Percentiles rank a stretch among this genome's conserved stretches.
Evolutionary conservation across 2,329 filamentous ascomycete genomes (phyloP).

Genomic region (Diaporthe destruens): DNA sequence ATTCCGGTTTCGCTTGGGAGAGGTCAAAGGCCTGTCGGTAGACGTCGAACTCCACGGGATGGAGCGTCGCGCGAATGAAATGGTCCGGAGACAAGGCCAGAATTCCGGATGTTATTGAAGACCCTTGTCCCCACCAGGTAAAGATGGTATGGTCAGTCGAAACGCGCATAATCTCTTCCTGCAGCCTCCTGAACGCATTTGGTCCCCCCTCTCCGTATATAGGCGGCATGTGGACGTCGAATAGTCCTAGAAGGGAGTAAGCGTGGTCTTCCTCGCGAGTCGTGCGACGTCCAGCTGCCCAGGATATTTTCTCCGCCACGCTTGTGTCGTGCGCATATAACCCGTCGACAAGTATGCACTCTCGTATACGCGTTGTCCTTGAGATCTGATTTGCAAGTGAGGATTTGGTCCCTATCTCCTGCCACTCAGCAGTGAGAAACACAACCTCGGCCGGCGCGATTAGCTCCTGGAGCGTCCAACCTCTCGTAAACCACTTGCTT

Average conservation of each 20-base stretch:
- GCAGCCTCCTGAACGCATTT: slow-evolving; percentile 20
- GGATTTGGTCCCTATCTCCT: slow-evolving; percentile 24
- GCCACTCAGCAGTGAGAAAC: slow-evolving; percentile 24
- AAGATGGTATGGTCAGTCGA: slow-evolving; percentile 29
- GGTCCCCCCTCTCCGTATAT: slow-evolving; percentile 42
- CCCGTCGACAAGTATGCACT: slow-evolving; percentile 23
- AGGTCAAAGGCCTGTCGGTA: slow-evolving; percentile 25
- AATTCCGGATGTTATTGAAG: slow-evolving; percentile 18
- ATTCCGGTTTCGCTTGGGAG: slow-evolving; percentile 1
- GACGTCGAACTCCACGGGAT: slow-evolving; percentile 4
- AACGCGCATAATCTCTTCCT: slow-evolving; percentile 12
- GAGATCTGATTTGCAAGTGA: slow-evolving; percentile 14
- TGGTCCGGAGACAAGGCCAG: slow-evolving; percentile 22
- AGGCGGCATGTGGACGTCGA: slow-evolving; percentile 36
- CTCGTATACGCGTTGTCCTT: slow-evolving; percentile 1
- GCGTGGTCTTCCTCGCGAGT: slow-evolving; percentile 19
- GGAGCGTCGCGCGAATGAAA: slow-evolving; percentile 3
- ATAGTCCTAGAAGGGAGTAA: slow-evolving; percentile 24
- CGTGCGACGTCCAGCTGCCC: slow-evolving; percentile 23
- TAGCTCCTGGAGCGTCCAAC: slow-evolving; percentile 24
- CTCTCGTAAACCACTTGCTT: slow-evolving; percentile 33
- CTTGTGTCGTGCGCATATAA: slow-evolving; percentile 18
- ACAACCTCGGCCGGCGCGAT: slow-evolving; percentile 25
- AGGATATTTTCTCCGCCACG: slow-evolving; percentile 27
- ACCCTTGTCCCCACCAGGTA: slow-evolving; percentile 24